phyloP scores from a whole-genome alignment of 2,329 filamentous ascomycete species.

The Cryphonectria carpinicola region DNA sequence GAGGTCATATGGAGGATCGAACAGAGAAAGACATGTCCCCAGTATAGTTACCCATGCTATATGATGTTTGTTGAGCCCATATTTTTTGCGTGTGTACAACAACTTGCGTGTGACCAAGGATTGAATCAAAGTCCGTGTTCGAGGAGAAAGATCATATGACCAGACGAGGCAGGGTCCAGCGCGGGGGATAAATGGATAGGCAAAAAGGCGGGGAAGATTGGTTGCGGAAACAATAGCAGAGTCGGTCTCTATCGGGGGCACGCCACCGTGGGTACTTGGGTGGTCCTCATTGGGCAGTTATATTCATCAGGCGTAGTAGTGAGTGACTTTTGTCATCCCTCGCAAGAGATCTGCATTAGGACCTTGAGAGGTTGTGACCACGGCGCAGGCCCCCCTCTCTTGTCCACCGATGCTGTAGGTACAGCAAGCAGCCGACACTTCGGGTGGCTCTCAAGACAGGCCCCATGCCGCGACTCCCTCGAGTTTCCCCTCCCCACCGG shows the following conservation, averaged over 20 bases:
- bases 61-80: neutral
- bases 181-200: neutral
- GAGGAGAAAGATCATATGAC: neutral
- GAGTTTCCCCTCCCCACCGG: neutral
- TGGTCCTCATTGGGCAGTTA: slow-evolving; percentile 6
- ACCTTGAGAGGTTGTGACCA: neutral
- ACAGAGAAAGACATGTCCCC: neutral
- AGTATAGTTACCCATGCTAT: neutral
- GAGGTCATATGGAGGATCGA: neutral
- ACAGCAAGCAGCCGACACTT: neutral
- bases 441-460: slow-evolving; percentile 5
- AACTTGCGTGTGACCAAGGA: neutral
- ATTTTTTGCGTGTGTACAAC: neutral
- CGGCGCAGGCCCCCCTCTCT: neutral
- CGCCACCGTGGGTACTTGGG: neutral
- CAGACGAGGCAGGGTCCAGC: neutral
- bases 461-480: neutral
- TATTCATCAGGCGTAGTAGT: slow-evolving; percentile 12
- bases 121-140: neutral
- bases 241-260: neutral
- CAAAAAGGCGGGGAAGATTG: neutral
- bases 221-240: neutral
- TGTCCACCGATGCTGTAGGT: neutral
- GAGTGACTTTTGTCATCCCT: slow-evolving; percentile 3
- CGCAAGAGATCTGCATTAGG: slow-evolving; percentile 1